Evolutionary conservation across 1,284 basidiomycete genomes (phyloP), one percentile per base, ranked within the genome.

Genomic region (Austroboletus niveus): DNA sequence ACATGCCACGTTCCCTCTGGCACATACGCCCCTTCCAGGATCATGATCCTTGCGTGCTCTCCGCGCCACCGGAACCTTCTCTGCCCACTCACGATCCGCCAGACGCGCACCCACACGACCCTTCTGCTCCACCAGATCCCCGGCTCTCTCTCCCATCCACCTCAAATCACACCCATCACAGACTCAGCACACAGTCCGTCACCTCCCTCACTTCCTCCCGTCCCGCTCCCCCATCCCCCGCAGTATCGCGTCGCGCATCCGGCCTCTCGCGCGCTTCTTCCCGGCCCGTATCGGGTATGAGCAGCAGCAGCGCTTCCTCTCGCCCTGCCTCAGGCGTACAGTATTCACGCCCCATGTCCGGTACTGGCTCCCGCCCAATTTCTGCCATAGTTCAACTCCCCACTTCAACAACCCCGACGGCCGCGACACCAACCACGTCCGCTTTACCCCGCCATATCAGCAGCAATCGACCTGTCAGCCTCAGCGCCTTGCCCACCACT

Each of bases 171-270:
- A 41, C 24, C n/a, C 27, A 39, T 11, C 43, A 44, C 45, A 59
- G 65, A 12, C 51, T 66, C 12, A 65, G 59, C 52, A 53, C 55
- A 4, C 55, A 60, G 20, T 65, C 63, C 7, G 48, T 55, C 17
- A 62, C 62, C 15, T 75, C 77, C 3, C 74, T 81, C 44, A 74
- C 75, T 1, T 79, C 82, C 3, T 80, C 76, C 4, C 77, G 85
- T 9, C 84, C 81, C 15, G 85, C 85, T 0, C 86, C 85, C 0
- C 81, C 80, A 1, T 86, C 84, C 2, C 85, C 84, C 10, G 80
- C 75, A 5, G 61, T 76, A 10, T 85, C 84, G 0, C 75, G 84
- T 22, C 78, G 82, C 9, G 64, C 78, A 4, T 84, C 81, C 2
- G 70, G 74, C 8, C 70, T 71, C 17, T 63, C 67, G 10, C 55